Conservation (phyloP, 2,329 filamentous ascomycete genomes). For the Aphanoascus verrucosus region DNA sequence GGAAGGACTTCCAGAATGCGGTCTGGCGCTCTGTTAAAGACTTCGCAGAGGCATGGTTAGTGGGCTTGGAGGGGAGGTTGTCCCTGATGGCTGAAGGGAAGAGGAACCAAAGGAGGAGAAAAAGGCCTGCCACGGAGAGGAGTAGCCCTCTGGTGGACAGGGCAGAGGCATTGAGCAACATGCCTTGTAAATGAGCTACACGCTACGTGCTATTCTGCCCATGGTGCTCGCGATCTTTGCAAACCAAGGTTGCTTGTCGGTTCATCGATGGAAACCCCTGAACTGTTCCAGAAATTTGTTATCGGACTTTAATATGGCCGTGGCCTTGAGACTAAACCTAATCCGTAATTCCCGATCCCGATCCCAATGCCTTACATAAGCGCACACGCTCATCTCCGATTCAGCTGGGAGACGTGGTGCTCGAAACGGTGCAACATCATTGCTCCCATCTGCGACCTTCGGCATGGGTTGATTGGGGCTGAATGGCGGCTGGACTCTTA, state of each 20-base stretch:
- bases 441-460: too few species aligned
- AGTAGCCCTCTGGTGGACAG: conserved; percentile 1
- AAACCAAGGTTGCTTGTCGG: neutral
- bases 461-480: too few species aligned
- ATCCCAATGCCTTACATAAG: too few species aligned
- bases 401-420: too few species aligned
- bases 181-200: neutral
- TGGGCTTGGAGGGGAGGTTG: neutral
- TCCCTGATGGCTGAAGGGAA: neutral
- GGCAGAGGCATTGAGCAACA: conserved; percentile 8
- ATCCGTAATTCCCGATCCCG: too few species aligned
- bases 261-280: too few species aligned
- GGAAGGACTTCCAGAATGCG: conserved; percentile 28
- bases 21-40: conserved; percentile 17
- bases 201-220: neutral
- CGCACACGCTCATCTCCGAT: too few species aligned
- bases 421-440: too few species aligned
- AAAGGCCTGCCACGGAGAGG: neutral
- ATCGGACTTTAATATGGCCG: neutral
- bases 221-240: neutral
- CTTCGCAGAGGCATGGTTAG: neutral
- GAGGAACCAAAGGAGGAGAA: conserved; percentile 6
- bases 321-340: too few species aligned
- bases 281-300: neutral
- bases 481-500: too few species aligned